Evolutionary conservation across 1,284 basidiomycete species (phyloP).

Genomic region (Naganishia liquefaciens): DNA sequence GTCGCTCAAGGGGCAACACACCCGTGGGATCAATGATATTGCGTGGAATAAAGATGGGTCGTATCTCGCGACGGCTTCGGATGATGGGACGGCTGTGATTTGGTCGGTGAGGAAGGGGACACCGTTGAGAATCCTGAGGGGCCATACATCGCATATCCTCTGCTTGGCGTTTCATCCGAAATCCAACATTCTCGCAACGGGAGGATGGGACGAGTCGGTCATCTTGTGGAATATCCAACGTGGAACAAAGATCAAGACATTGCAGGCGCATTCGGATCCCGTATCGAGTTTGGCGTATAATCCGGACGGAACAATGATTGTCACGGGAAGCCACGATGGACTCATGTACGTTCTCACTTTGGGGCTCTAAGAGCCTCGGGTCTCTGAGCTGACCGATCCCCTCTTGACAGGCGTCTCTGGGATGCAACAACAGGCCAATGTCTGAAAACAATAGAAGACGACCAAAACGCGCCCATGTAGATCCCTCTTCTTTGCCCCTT

Average conservation of each 20-base stretch:
- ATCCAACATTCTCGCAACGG: slow-evolving; percentile 84
- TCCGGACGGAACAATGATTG: slow-evolving; percentile 88
- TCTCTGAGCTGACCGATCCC: slow-evolving; percentile 18
- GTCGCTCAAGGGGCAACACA: slow-evolving; percentile 33
- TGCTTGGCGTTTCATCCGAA: slow-evolving; percentile 87
- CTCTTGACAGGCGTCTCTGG: slow-evolving; percentile 84
- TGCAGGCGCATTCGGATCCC: slow-evolving; percentile 95
- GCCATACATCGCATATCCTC: slow-evolving; percentile 92
- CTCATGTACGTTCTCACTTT: slow-evolving; percentile 68
- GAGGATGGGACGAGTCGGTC: slow-evolving; percentile 92
- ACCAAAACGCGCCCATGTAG: slow-evolving; percentile 89
- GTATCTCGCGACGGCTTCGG: slow-evolving; percentile 82
- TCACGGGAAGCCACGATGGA: slow-evolving; percentile 93
- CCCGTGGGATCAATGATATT: slow-evolving; percentile 56
- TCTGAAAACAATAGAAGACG: slow-evolving; percentile 92
- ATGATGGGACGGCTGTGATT: slow-evolving; percentile 80
- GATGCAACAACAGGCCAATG: slow-evolving; percentile 95
- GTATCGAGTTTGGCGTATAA: slow-evolving; percentile 92
- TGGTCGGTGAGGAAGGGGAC: slow-evolving; percentile 64
- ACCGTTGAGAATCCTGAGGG: slow-evolving; percentile 61
- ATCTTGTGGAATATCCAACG: slow-evolving; percentile 90
- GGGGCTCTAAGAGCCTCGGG: slow-evolving; percentile 8
- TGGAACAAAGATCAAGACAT: slow-evolving; percentile 74
- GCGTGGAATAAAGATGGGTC: slow-evolving; percentile 58
- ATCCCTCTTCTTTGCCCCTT: slow-evolving; percentile 39